phyloP scores from a whole-genome alignment of 1,284 basidiomycete species.

The Tilletia setariae region DNA sequence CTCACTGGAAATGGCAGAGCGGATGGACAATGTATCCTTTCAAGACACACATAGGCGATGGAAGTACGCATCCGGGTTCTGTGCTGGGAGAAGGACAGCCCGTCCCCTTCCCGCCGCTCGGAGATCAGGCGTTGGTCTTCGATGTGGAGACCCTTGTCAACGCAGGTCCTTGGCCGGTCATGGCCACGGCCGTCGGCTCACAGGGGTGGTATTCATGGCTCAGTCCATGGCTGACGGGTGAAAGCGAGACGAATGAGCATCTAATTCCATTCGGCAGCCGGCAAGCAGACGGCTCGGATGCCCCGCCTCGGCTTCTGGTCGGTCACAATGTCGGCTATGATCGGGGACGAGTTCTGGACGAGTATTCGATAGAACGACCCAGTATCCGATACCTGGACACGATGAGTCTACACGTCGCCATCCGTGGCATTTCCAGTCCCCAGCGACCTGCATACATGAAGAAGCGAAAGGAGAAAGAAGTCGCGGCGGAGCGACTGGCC shows the following conservation, averaged over 20 bases:
- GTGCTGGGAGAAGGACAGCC: conserved; percentile 40
- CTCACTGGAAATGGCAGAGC: conserved; percentile 69
- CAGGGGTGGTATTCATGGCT: conserved; percentile 95
- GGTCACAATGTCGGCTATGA: conserved; percentile 97
- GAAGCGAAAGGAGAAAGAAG: conserved; percentile 64
- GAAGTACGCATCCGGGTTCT: conserved; percentile 24
- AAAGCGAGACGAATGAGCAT: conserved; percentile 65
- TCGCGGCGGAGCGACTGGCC: conserved; percentile 51
- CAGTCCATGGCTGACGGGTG: conserved; percentile 81
- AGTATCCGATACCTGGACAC: conserved; percentile 86
- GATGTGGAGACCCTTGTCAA: conserved; percentile 92
- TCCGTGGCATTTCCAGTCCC: conserved; percentile 88
- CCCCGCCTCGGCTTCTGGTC: conserved; percentile 68
- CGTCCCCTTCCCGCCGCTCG: conserved; percentile 55
- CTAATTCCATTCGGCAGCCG: conserved; percentile 67
- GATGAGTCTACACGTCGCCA: conserved; percentile 89
- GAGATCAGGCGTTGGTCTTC: conserved; percentile 76
- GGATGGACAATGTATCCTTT: conserved; percentile 86
- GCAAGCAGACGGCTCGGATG: conserved; percentile 19
- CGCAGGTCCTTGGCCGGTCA: conserved; percentile 75
- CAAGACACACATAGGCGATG: conserved; percentile 52
- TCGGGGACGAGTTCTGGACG: conserved; percentile 75
- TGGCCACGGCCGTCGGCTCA: conserved; percentile 81
- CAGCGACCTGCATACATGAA: conserved; percentile 91
- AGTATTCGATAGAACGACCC: conserved; percentile 72